A percentile compares a stretch with the other conserved stretches of the same genome.
These are phyloP conservation scores for Protostelium mycophagum DNA, from an alignment of 78 protist genomes.

Conservation along the genomic window DNA sequence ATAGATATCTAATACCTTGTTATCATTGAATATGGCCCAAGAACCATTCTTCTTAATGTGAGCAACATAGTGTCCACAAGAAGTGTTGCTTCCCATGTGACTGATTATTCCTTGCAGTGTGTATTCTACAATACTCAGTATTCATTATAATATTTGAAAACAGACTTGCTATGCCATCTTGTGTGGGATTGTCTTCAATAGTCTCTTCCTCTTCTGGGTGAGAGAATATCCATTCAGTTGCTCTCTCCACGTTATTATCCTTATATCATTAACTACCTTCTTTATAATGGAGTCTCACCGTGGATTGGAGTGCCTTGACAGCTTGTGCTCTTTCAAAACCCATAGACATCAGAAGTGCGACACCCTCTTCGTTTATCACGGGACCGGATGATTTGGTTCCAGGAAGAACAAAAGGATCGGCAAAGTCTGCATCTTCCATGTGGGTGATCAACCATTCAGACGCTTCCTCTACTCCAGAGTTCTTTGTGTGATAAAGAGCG, in stretches of 20 bases:
- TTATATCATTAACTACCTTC: no score
- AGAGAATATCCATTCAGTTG: constrained; percentile 85
- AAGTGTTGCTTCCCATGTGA: constrained; percentile 84
- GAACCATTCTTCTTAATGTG: constrained; percentile 77
- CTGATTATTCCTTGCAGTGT: constrained; percentile 72
- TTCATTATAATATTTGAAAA: background rate
- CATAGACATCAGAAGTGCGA: constrained; percentile 56
- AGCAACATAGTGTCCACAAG: constrained; percentile 90
- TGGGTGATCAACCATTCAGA: constrained; percentile 86
- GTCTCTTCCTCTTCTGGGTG: constrained; percentile 49
- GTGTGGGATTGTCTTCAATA: no score
- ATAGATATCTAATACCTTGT: no score
- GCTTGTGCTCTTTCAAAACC: constrained; percentile 51
- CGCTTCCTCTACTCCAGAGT: constrained; percentile 32
- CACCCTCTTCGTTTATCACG: constrained; percentile 7
- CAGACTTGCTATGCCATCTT: constrained; percentile 57
- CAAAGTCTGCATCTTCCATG: constrained; percentile 57
- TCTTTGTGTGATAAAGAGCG: background rate
- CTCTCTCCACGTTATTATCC: constrained; percentile 72
- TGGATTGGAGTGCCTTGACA: constrained; percentile 21
- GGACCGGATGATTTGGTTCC: background rate
- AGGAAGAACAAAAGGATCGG: background rate
- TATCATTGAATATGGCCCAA: constrained; percentile 89
- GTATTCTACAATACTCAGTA: constrained; percentile 18
- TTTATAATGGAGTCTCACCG: no score